Base-by-base conservation (phyloP, 106 monocot genomes). In the Acorus calamus region DNA sequence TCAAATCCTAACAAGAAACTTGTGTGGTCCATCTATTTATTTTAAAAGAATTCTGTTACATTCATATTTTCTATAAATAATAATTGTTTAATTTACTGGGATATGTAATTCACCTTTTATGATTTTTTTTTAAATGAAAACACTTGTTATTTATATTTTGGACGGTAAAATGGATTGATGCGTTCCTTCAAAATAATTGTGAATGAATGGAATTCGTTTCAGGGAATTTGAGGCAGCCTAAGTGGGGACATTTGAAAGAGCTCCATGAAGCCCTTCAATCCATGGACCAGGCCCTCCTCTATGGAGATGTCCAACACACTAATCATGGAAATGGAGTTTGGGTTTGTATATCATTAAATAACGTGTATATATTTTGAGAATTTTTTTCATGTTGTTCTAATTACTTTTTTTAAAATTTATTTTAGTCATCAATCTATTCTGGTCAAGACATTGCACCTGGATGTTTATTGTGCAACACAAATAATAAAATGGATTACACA, bases 231-330 rank as follows among this genome's bases (percentile, higher is more conserved):
- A 76, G 58, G 57, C 76, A 69, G 11, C 76, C 76, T 3, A 76
- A 76, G 46, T 76, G 69, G 80, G 80, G 76, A 1, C 80, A 80
- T 76, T n/a, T 80, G 43, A 80, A 76, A 62, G 49, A 72, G 8
- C 64, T 76, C 3, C 69, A 76, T 52, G 56, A 49, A n/a, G 76
- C 69, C 9, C 57, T 76, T 7, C 69, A 70, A 53, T 8, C 5
- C 6, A 76, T 76, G 65, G 69, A 76, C 47, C 64, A 64, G 28
- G 65, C 45, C 53, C 51, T 76, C 41, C 44, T 55, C 5, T 8
- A 62, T 50, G 74, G 74, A 13, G 48, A 67, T 5, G 5, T 46
- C 2, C 47, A 8, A 1, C 12, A 7, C 61, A 67, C 54, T 42
- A 8, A 54, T 8, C 11, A 56, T n/a, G 62, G 56, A 4, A 68